Base-by-base conservation (phyloP, 179 eudicot species). In the Spergularia azorica region DNA sequence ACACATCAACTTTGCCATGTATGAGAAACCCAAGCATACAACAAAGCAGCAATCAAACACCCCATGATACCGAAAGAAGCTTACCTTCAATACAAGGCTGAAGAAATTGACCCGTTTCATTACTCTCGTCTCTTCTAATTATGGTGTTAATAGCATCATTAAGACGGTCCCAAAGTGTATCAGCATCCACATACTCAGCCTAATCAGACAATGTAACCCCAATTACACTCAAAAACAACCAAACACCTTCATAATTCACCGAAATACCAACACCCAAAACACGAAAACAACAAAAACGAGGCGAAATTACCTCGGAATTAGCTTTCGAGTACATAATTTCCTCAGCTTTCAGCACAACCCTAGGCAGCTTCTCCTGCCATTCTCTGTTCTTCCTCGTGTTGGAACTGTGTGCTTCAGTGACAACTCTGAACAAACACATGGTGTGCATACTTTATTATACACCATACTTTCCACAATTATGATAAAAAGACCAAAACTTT, bases 61-160 rank as follows among this genome's bases (percentile, higher is more conserved):
- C 60, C 36, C 39, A 71, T 57, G 32, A 63, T 39, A 68, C 12
- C 59, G 11, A 8, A 63, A 82, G 38, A 71, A 46, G 18, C 52
- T 7, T 88, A 93, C 98, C 98, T 92, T 95, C 98, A 80, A 95
- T 92, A 82, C 98, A 95, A 16, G 97, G 98, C 71, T 92, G 97
- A 82, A 95, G 75, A 81, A 82, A 82, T 71, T 87, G 86, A 68
- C 92, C 97, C 7, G 87, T 84, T 81, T 95, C 97, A 4, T 90
- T 69, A 79, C 83, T 86, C 83, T 95, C 94, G 76, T 94, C 98
- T 79, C 88, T 88, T 83, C 97, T 75, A 80, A 95, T 95, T 11
- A 95, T 95, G 16, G 92, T 93, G 74, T 93, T 85, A 84, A 95
- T 77, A 32, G 97, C 98, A 75, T 92, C 98, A 79, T 88, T 92